Conservation (phyloP, 495 filamentous ascomycete species). For the Opeltia flavorubescens region DNA sequence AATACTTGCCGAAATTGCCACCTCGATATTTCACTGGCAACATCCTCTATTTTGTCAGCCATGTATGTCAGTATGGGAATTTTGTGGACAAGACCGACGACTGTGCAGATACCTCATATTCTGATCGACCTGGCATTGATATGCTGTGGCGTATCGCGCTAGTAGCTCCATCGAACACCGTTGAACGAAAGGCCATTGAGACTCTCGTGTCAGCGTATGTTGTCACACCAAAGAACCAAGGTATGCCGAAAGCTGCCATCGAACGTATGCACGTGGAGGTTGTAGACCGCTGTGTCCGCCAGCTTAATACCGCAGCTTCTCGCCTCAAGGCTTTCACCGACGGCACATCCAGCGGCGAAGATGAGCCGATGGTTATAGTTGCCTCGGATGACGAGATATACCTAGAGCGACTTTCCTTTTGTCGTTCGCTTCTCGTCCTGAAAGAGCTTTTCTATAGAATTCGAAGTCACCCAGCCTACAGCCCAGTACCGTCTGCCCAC, state of each 20-base stretch:
- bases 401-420: constrained; percentile 46
- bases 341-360: constrained; percentile 27
- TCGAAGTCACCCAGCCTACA: constrained; percentile 38
- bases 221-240: constrained; percentile 31
- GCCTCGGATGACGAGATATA: constrained; percentile 27
- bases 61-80: constrained; percentile 30
- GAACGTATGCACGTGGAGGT: constrained; percentile 65
- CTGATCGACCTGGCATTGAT: constrained; percentile 47
- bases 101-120: not conserved
- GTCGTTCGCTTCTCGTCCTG: constrained; percentile 47
- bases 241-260: constrained; percentile 30
- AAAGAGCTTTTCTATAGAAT: constrained; percentile 41
- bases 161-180: constrained; percentile 49
- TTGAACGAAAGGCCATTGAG: constrained; percentile 53
- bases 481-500: constrained; percentile 27
- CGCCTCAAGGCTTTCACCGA: constrained; percentile 37
- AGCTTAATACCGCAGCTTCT: constrained; percentile 55
- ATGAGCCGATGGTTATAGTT: constrained; percentile 36
- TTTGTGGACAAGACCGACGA: not conserved
- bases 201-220: constrained; percentile 67
- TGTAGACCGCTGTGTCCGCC: constrained; percentile 61
- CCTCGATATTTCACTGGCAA: constrained; percentile 53
- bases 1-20: constrained; percentile 49
- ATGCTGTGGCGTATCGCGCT: constrained; percentile 76
- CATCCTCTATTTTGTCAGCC: constrained; percentile 51